phyloP scores from a whole-genome alignment of 768 basidiomycete genomes.

The Suillus spraguei region DNA sequence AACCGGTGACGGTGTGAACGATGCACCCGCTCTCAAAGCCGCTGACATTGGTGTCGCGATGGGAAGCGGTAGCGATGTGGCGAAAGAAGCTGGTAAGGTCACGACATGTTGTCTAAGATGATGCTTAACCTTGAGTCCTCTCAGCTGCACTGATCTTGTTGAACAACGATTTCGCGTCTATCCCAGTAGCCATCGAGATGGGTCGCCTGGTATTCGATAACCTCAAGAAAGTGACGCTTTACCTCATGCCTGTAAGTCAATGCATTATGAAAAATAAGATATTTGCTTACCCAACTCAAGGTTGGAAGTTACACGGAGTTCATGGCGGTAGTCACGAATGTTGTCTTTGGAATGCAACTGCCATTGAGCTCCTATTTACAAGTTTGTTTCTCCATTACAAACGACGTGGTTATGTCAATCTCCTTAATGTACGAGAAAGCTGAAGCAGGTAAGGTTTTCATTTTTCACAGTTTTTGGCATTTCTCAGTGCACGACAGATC shows the following conservation, averaged over 20 bases:
- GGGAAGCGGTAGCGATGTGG: conserved; percentile 50
- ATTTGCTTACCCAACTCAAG: conserved; percentile 19
- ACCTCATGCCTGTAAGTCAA: conserved; percentile 43
- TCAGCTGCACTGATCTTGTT: conserved; percentile 51
- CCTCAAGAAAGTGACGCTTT: conserved; percentile 54
- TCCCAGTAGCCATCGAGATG: conserved; percentile 58
- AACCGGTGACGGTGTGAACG: conserved; percentile 60
- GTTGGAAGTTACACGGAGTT: conserved; percentile 64
- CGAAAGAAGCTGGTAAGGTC: conserved; percentile 50
- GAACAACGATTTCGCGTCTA: conserved; percentile 61
- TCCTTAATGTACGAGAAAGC: conserved; percentile 55
- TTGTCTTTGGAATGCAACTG: conserved; percentile 61
- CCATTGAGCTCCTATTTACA: conserved; percentile 57
- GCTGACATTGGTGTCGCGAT: conserved; percentile 59
- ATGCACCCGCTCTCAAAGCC: conserved; percentile 51
- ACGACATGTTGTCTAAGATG: no score
- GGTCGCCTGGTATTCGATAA: conserved; percentile 64
- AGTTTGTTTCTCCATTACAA: conserved; percentile 55
- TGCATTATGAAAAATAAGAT: conserved; percentile 8
- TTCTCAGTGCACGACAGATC: conserved; percentile 29
- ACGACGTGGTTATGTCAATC: conserved; percentile 54
- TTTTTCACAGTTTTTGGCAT: background rate
- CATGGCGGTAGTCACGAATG: conserved; percentile 56
- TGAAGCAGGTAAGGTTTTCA: conserved; percentile 41
- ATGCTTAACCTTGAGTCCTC: background rate